Evolutionary conservation across 495 filamentous ascomycete species (phyloP).

Genomic region (Cryomyces minteri): DNA sequence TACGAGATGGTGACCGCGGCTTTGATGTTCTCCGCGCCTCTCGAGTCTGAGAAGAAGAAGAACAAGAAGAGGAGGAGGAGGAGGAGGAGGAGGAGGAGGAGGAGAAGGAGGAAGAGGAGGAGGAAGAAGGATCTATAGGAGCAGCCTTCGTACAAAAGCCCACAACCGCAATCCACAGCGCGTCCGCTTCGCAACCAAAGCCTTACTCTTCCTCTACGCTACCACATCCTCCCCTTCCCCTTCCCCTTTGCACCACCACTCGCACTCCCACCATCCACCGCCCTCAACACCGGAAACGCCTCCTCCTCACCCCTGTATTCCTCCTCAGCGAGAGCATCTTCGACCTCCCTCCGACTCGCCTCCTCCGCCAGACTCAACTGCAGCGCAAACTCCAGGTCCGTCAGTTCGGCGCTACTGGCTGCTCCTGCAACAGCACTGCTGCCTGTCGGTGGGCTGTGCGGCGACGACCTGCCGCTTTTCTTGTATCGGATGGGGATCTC

Average conservation of each 20-base stretch:
- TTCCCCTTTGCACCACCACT: slow-evolving; percentile 21
- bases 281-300: slow-evolving; percentile 34
- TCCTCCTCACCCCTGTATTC: slow-evolving; percentile 18
- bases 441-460: slow-evolving; percentile 3
- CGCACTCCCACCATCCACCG: slow-evolving; percentile 20
- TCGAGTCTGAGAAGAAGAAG: too few relatives aligned
- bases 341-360: slow-evolving; percentile 27
- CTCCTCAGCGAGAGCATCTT: slow-evolving; percentile 9
- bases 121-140: too few relatives aligned
- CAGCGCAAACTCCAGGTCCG: slow-evolving; percentile 71
- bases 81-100: too few relatives aligned
- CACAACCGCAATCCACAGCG: too few relatives aligned
- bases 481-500: slow-evolving; percentile 21
- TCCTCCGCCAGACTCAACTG: slow-evolving; percentile 74
- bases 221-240: slow-evolving; percentile 17
- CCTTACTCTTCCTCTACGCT: background rate
- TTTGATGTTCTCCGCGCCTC: too few relatives aligned
- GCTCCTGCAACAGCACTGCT: slow-evolving; percentile 3
- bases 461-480: slow-evolving; percentile 3
- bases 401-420: slow-evolving; percentile 30
- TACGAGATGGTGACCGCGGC: too few relatives aligned
- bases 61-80: too few relatives aligned
- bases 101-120: too few relatives aligned
- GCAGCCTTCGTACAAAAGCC: too few relatives aligned
- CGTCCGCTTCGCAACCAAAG: too few relatives aligned